Evolutionary conservation across 306 rosid species (phyloP), one percentile per base, ranked within the genome.

Genomic region (Begonia loranthoides): DNA sequence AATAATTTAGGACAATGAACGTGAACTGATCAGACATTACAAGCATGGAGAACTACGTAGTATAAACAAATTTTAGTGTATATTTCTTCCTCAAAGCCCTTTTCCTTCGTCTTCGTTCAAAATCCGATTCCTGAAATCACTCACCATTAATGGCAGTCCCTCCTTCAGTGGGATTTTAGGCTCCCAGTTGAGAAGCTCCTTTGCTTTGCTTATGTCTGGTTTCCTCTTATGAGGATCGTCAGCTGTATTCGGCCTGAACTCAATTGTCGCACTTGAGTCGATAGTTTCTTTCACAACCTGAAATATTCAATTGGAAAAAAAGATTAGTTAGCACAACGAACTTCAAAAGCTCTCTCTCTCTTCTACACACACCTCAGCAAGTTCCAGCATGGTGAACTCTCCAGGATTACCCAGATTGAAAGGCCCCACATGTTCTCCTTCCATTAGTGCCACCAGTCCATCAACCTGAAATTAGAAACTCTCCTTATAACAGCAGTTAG

Each of bases 181-280:
- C 68, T 78, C 82, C 99, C 99, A 92, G 87, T 80, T 86, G 71
- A 92, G 75, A 21, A 82, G 74, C 40, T 83, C 85, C 77, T 83
- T 92, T 21, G 99, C 99, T 76, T 80, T 92, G 80, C 79, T 73
- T 41, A 92, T 92, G 63, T 92, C 96, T 6, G 99, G 99, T 67
- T 86, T 92, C 75, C 99, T 92, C 93, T 70, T 92, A 24, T 92
- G 99, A 15, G 99, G 99, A 76, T 92, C 99, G 63, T 92, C 99
- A 7, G 96, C 99, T 46, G 94, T 92, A 60, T 92, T 92, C 70
- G 93, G 71, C 69, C 15, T 83, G 58, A 72, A 86, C 64, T 82
- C 96, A 72, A 86, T 92, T 43, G 93, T 76, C 22, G 99, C 88
- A 68, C 93, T 83, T 48, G 99, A 63, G 73, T 92, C 99, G 43